These are phyloP conservation scores for Cyclotella choctawhatcheeana DNA, from an alignment of 108 stramenopile species.

Conservation along the genomic window DNA sequence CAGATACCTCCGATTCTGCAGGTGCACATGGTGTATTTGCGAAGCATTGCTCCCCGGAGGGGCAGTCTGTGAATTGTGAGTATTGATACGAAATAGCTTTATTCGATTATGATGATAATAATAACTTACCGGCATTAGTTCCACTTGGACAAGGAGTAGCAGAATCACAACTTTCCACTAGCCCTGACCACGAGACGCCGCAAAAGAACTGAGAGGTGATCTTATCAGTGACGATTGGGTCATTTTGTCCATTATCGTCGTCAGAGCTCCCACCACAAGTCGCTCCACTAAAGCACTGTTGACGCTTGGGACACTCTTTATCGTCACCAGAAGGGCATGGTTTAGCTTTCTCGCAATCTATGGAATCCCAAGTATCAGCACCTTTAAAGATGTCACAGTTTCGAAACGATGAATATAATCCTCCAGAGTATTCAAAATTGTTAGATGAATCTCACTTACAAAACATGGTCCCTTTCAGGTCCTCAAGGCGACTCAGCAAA, in stretches of 20 bases:
- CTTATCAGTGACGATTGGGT: conserved; percentile 20
- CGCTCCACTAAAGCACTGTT: conserved; percentile 45
- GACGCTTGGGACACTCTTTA: conserved; percentile 39
- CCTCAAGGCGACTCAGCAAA: conserved; percentile 39
- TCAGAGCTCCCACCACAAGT: conserved; percentile 18
- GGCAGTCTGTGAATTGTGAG: too few relatives aligned
- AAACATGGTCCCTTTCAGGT: conserved; percentile 22
- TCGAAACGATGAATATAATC: too few relatives aligned
- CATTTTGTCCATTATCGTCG: conserved; percentile 6
- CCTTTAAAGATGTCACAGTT: too few relatives aligned
- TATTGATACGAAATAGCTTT: too few relatives aligned
- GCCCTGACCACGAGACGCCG: conserved; percentile 32
- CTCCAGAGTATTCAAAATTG: too few relatives aligned
- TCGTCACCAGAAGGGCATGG: conserved; percentile 44
- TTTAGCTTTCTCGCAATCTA: conserved; percentile 44
- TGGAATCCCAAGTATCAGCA: conserved; percentile 39
- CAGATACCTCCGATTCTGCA: conserved; percentile 5
- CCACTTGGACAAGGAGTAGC: conserved; percentile 51
- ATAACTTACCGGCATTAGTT: conserved; percentile 25
- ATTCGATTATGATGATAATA: too few relatives aligned
- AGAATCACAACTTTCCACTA: conserved; percentile 35
- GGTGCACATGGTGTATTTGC: conserved; percentile 43
- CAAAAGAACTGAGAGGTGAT: conserved; percentile 46
- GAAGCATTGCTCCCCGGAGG: conserved; percentile 35
- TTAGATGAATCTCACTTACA: conserved; percentile 1